Evolutionary conservation across 768 basidiomycete species (phyloP), one percentile per base, ranked within the genome.

Genomic region (Cystofilobasidium capitatum): DNA sequence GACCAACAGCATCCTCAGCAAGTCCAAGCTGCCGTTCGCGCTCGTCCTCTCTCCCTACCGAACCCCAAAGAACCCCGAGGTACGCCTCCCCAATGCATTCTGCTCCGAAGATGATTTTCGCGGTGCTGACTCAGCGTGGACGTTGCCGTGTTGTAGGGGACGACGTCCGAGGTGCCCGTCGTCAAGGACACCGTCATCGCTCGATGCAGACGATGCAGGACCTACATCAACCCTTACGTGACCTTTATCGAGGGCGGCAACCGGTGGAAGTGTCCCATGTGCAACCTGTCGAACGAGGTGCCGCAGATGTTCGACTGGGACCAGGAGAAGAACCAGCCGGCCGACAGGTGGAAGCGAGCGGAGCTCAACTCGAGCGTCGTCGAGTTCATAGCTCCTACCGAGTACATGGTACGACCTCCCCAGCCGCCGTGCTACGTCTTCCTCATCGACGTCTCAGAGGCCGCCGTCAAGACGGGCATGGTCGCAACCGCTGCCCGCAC

Each of bases 221-320:
- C 91, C 40, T 97, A 97, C 79, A 97, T 98, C 78, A 94, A 97
- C 75, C 92, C 94, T 4, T 98, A 88, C 74, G 92, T 96, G 26
- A 90, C 91, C 74, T 98, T 98, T 77, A 90, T 98, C 73, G 96
- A 99, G 73, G 92, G 92, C 64, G 96, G 96, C 36, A 93, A 91
- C 78, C 85, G 91, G 83, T 99, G 96, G 96, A 88, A 96, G 76
- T 99, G 96, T 77, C 94, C 91, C 78, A 91, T 99, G 91, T 99
- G 96, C 77, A 89, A 88, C 73, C 86, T 98, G 83, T 88, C 90
- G 47, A 99, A 98, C 76, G 96, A 98, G 78, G 93, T 98, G 0
- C 96, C 96, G 29, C 93, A 97, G 73, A 81, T 96, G 61, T 98
- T 98, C 75, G 96, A 99, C 76, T 99, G 96, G 96, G 91, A 99